phyloP scores from a whole-genome alignment of 768 basidiomycete species.

The Podaxis sp. region DNA sequence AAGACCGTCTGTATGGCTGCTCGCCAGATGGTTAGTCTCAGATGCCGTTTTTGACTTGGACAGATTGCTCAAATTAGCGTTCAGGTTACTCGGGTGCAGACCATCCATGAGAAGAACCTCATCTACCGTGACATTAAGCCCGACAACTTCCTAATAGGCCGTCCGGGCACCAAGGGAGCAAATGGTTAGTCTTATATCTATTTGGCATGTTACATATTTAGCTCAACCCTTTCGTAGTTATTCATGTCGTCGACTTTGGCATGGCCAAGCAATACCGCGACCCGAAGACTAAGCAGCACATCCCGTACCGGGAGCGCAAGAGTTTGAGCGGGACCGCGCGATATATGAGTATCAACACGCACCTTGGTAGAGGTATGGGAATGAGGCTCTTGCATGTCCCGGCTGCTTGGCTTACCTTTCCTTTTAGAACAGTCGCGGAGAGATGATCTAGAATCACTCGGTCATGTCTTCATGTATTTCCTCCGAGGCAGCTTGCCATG shows the following conservation, averaged over 20 bases:
- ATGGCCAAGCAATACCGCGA: conserved; percentile 99
- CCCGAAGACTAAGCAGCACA: conserved; percentile 99
- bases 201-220: conserved; percentile 10
- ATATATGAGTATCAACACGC: conserved; percentile 99
- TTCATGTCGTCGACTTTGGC: conserved; percentile 98
- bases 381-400: conserved; percentile 12
- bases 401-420: background rate
- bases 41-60: conserved; percentile 8
- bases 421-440: conserved; percentile 81
- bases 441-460: conserved; percentile 98
- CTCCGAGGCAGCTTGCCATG: conserved; percentile 94
- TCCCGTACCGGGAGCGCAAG: conserved; percentile 98
- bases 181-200: conserved; percentile 55
- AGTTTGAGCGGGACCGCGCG: conserved; percentile 95
- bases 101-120: conserved; percentile 98
- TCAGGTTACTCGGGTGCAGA: conserved; percentile 92
- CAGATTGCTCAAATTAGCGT: conserved; percentile 11
- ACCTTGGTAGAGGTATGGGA: conserved; percentile 84
- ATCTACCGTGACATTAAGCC: conserved; percentile 99
- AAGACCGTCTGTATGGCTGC: conserved; percentile 99
- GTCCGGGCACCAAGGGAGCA: conserved; percentile 86
- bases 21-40: conserved; percentile 80
- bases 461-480: conserved; percentile 99
- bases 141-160: conserved; percentile 97
- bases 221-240: conserved; percentile 42